Base-by-base conservation (phyloP, 495 filamentous ascomycete species). In the Hyaloscypha hepaticicola region DNA sequence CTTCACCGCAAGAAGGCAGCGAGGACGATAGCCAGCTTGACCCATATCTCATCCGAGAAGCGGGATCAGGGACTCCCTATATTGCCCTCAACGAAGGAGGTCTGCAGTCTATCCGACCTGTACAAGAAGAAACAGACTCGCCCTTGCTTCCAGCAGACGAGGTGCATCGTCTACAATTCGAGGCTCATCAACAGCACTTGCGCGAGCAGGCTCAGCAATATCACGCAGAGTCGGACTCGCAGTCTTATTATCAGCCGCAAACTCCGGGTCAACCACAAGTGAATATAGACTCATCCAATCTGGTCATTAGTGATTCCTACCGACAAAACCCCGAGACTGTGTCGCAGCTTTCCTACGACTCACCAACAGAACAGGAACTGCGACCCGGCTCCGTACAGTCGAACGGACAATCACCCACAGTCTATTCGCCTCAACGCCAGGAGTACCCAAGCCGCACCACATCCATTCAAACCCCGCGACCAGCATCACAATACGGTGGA, bases 301-400 rank as follows among this genome's bases (percentile, higher is more conserved):
- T 60, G 29, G 59, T 67, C 66, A 62, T 67, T 28, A 76, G 78
- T 61, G 69, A 68, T 38, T 74, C 76, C 55, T 77, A 78, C 61
- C 79, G 75, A 63, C 71, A 74, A 21, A 83, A 83, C 65, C 74
- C 80, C 19, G 79, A 84, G 68, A 76, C 82, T 55, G 63, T 85
- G 63, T 80, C 84, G 45, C 86, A 88, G 73, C 75, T 87, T 64
- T 89, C 87, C 70, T 83, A 82, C 75, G 87, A 89, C 58, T 85
- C 83, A 53, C 77, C 80, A 41, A 71, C 76, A 16, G 68, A 70
- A 5, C 68, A 60, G 50, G 26, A 81, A 77, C 61, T 76, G 73
- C 52, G 79, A 77, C 64, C 79, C 75, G 45, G 74, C 66, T 66
- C 63, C 26, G 57, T 59, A 3, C 68, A 72, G 19, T 67, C 52